Evolutionary conservation across 2,329 filamentous ascomycete species (phyloP).

Genomic region (Calonectria fujianensis): DNA sequence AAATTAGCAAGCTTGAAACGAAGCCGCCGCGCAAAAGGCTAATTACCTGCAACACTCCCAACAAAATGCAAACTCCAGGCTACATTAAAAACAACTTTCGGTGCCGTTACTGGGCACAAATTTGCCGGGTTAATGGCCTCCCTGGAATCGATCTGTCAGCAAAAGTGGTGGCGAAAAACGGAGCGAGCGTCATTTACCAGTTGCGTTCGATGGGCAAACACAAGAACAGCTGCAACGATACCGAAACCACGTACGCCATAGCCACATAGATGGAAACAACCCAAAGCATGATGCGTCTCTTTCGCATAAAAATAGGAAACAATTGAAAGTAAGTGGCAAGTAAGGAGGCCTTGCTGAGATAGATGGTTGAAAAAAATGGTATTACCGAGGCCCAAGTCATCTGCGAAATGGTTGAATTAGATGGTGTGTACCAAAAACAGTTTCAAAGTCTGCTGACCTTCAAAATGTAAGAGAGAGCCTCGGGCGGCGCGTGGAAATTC

Average conservation of each 20-base stretch:
- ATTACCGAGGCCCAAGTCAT: constrained; percentile 19
- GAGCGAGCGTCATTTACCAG: background rate
- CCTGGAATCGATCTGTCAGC: background rate
- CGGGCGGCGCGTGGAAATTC: background rate
- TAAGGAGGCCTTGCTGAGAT: constrained; percentile 15
- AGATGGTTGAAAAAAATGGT: constrained; percentile 13
- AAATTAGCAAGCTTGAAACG: background rate
- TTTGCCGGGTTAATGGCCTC: constrained; percentile 7
- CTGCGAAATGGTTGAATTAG: background rate
- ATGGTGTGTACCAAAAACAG: background rate
- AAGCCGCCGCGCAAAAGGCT: background rate
- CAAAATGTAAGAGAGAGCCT: background rate
- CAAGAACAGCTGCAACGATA: constrained; percentile 13
- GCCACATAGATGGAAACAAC: background rate
- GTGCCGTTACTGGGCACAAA: background rate
- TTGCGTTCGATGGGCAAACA: background rate
- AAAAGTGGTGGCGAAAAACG: no score
- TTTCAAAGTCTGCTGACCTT: background rate
- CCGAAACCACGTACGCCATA: constrained; percentile 6
- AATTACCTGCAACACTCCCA: constrained; percentile 6
- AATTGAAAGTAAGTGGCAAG: constrained; percentile 10
- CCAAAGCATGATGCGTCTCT: background rate
- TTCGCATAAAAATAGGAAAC: constrained; percentile 1
- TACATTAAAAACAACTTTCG: constrained; percentile 20
- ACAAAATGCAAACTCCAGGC: constrained; percentile 18